These are phyloP conservation scores for Colletotrichum sp. DNA, from an alignment of 2,329 filamentous ascomycete species.

Conservation along the genomic window DNA sequence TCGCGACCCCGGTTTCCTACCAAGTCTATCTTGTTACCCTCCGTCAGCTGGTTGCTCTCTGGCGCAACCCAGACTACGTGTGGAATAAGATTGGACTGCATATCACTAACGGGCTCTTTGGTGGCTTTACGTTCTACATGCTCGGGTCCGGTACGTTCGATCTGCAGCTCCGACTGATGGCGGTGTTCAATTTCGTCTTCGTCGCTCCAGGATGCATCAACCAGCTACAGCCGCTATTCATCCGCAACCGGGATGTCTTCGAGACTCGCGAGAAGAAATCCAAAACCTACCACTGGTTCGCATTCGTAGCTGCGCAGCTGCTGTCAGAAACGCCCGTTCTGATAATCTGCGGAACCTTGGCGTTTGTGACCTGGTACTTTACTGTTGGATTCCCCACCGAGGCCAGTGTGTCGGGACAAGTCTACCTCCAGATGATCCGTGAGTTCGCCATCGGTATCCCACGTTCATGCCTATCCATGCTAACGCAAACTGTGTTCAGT, in stretches of 20 bases:
- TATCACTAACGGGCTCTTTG: background rate
- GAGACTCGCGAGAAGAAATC: constrained; percentile 55
- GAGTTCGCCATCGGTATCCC: constrained; percentile 37
- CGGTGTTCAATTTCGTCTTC: constrained; percentile 59
- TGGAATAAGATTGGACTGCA: constrained; percentile 51
- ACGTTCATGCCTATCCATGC: constrained; percentile 35
- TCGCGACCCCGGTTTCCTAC: constrained; percentile 2
- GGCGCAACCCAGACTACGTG: constrained; percentile 37
- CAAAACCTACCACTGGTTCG: constrained; percentile 55
- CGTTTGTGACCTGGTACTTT: constrained; percentile 52
- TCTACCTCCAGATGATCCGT: constrained; percentile 39
- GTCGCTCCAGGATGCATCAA: constrained; percentile 52
- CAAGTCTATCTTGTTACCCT: constrained; percentile 13
- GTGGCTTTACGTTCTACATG: constrained; percentile 54
- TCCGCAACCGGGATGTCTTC: constrained; percentile 52
- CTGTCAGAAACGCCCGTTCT: constrained; percentile 52
- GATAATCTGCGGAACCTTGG: constrained; percentile 47
- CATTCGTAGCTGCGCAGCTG: constrained; percentile 49
- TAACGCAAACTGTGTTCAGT: constrained; percentile 19
- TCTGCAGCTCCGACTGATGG: constrained; percentile 47
- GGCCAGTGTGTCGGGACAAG: constrained; percentile 18
- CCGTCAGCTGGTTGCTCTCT: constrained; percentile 9
- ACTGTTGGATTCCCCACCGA: constrained; percentile 38
- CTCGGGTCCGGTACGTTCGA: constrained; percentile 44
- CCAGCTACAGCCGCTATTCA: constrained; percentile 54